Conservation (phyloP, 225 moss, liverwort and hornwort genomes). For the Takakia lepidozioides region DNA sequence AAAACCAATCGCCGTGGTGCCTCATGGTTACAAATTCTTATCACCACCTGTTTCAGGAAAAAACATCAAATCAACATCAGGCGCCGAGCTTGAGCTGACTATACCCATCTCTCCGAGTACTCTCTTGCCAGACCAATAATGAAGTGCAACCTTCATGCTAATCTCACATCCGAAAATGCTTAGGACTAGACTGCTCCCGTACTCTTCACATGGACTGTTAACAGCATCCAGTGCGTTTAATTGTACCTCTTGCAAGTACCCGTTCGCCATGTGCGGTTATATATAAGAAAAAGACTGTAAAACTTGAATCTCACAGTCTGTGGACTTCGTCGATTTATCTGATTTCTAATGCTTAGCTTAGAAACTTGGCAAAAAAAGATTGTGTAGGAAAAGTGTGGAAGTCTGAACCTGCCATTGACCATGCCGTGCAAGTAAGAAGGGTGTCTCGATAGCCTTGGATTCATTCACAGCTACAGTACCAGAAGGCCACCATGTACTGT, state of each 20-base stretch:
- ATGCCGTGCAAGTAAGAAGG: slow-evolving; percentile 7
- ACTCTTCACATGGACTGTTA: background rate
- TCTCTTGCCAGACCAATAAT: background rate
- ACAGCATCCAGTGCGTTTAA: background rate
- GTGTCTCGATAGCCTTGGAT: slow-evolving; percentile 14
- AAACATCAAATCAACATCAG: background rate
- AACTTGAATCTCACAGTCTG: no score
- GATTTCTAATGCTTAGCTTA: no score
- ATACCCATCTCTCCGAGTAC: slow-evolving; percentile 2
- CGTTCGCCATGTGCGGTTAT: no score
- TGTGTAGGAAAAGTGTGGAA: background rate
- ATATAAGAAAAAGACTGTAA: no score
- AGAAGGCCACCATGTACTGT: slow-evolving; percentile 12
- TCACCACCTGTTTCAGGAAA: slow-evolving; percentile 11
- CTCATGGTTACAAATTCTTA: slow-evolving; percentile 10
- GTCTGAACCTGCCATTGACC: slow-evolving; percentile 15
- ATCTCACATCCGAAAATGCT: background rate
- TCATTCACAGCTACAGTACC: slow-evolving; percentile 4
- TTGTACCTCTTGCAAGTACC: no score
- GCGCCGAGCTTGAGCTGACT: background rate
- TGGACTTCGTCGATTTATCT: no score
- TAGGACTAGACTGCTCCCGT: no score
- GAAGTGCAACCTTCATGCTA: background rate
- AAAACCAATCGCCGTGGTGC: slow-evolving; percentile 15
- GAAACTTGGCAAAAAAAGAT: background rate